Evolutionary conservation across 495 filamentous ascomycete genomes (phyloP).

Genomic region (Penicillium arizonense): DNA sequence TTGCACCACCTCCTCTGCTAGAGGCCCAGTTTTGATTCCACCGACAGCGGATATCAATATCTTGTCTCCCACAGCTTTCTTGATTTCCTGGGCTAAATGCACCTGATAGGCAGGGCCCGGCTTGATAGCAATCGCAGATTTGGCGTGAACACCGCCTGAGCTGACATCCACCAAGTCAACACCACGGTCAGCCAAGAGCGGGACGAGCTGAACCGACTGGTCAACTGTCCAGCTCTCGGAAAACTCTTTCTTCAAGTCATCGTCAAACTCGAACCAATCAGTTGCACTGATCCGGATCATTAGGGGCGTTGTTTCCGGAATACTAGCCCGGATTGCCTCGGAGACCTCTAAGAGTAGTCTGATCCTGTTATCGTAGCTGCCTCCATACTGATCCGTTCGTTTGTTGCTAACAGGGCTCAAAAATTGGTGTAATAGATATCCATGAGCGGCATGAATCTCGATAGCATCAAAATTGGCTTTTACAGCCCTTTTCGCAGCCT

Average conservation of each 20-base stretch:
- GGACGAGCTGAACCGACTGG: slow-evolving; percentile 44
- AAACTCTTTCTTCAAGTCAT: slow-evolving; percentile 28
- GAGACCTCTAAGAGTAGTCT: slow-evolving; percentile 51
- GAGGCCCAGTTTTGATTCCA: slow-evolving; percentile 43
- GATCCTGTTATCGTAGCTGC: slow-evolving; percentile 52
- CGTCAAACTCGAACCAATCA: slow-evolving; percentile 51
- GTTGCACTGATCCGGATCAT: slow-evolving; percentile 54
- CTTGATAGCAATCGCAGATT: slow-evolving; percentile 52
- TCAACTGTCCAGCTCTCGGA: slow-evolving; percentile 51
- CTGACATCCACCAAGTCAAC: slow-evolving; percentile 61
- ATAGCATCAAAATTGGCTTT: slow-evolving; percentile 48
- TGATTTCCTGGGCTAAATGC: slow-evolving; percentile 45
- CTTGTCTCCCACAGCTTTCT: slow-evolving; percentile 45
- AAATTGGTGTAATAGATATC: slow-evolving; percentile 61
- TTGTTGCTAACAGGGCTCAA: slow-evolving; percentile 56
- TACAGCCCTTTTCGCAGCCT: slow-evolving; percentile 46
- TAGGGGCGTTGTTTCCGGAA: slow-evolving; percentile 58
- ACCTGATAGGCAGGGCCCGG: slow-evolving; percentile 42
- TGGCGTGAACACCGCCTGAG: slow-evolving; percentile 51
- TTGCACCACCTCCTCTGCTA: slow-evolving; percentile 45
- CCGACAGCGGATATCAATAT: slow-evolving; percentile 51
- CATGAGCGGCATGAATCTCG: slow-evolving; percentile 51
- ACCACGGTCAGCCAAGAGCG: slow-evolving; percentile 44
- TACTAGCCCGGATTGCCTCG: slow-evolving; percentile 40
- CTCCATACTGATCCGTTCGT: slow-evolving; percentile 56